Base-by-base conservation (phyloP, 2,329 filamentous ascomycete genomes). In the Gnomoniopsis smithogilvyi region DNA sequence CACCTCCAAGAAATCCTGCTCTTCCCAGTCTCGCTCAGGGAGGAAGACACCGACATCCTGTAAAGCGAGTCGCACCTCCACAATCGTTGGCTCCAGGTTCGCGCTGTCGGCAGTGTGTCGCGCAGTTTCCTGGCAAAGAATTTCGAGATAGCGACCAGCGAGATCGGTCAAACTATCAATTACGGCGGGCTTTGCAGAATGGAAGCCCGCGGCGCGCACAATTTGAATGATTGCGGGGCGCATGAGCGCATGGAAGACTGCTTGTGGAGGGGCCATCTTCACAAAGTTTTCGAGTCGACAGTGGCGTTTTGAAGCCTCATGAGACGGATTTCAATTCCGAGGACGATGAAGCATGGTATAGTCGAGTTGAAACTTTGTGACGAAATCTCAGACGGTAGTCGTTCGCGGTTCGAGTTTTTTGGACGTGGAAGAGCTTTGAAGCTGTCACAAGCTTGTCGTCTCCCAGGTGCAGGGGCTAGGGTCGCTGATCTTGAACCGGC, bases 211-310 rank as follows among this genome's bases (percentile, higher is more conserved):
- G 33, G 93, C 91, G 69, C 94, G 92, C 54, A 98, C 86, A 68
- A 96, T 94, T 74, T 97, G 92, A 59, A 98, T 85, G 62, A 97
- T 85, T 51, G 88, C 88, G 2, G 94, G 94, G 46, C 92, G 91
- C 59, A 98, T 82, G 64, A 96, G 87, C 62, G 90, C 88, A 74
- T 91, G 88, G 76, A 79, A 83, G 58, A 83, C 73, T n/a, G 78
- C 72, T 11, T 76, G 73, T 3, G 76, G 78, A 34, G 68, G 74
- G 62, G 74, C 75, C 79, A 81, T 82, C 48, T 60, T 72, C 59
- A 26, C 10, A 22, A n/a, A 8, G 19, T 26, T 22, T 21, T 34
- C n/a, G 19, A 14, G 12, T 15, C n/a, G 15, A 33, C 2, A 7
- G 41, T 34, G 19, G 8, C 34, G 30, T 14, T n/a, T 17, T 36